Evolutionary conservation across 805 yeast genomes (phyloP), one percentile per base, ranked within the genome.

Genomic region (Saccharomycopsis selenospora): DNA sequence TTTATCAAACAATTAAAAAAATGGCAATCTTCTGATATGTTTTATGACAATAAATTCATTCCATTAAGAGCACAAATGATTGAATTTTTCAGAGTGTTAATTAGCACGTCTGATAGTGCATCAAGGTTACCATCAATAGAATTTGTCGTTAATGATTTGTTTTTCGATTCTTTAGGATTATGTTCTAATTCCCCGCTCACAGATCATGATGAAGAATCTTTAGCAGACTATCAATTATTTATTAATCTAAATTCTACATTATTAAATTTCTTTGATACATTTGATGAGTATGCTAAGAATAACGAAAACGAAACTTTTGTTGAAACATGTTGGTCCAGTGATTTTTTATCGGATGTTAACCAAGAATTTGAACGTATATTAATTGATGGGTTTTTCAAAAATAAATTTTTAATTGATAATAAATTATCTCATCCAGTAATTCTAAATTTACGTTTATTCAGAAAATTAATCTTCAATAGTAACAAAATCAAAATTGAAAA

Each of bases 11-110:
- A 75, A 3, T 54, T 88, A 1, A 58, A 62, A 3, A 64, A 64
- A 17, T 82, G 90, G 86, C 55, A 82, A 20, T 84, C 79, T 22
- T 71, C 80, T 13, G 87, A 78, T 18, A 56, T 72, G 45, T 77
- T 83, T 1, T 82, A 76, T 59, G 87, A 80, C 17, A 62, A 66
- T 0, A 72, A 66, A 4, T 86, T 84, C 52, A 57, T 67, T 14
- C 61, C 68, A 3, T 61, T 79, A 25, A 70, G 91, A 59, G 61
- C 77, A 18, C 75, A 43, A 18, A 18, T 49, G 7, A 23, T 50
- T 3, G 30, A 24, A 11, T 52, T 52, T 18, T 46, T 48, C 38
- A 33, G 36, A 13, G 27, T 23, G 7, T 36, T 36, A 6, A 6
- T 47, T 7, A 8, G 20, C 14, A 25, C 11, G 8, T 13, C 26